Evolutionary conservation across 2,329 filamentous ascomycete genomes (phyloP), one percentile per base, ranked within the genome.

Genomic region (Bipolaris bicolor): DNA sequence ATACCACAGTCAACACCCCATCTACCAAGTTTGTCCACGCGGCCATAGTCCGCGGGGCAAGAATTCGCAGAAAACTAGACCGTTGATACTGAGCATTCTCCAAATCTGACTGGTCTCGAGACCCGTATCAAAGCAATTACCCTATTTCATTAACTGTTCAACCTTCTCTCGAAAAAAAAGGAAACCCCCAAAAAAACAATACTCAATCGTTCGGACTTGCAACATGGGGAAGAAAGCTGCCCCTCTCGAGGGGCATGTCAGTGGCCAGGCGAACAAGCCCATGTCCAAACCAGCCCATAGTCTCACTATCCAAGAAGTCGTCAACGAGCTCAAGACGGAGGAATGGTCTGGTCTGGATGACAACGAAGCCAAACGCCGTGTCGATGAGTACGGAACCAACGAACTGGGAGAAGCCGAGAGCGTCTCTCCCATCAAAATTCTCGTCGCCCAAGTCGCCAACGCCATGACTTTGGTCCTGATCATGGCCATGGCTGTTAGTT

Each of bases 381-480:
- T 87, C 54, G 75, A 82, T 20, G 80, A 83, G 57, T 87, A 88
- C 70, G 88, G 88, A 48, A 80, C 76, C 16, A 92, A 92, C 77
- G 88, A 91, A 70, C 81, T 92, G 18, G 86, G 91, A 43, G 85
- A 90, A 18, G 87, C 83, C 18, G 86, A 84, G 26, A 85, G 84
- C 26, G 87, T 92, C 46, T 84, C 70, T 83, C 87, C 89, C 81
- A 87, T 83, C 67, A 92, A 88, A 66, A 90, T 92, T 40, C 78
- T 92, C 45, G 78, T 89, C 56, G 88, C 88, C 66, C 90, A 92
- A 73, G 76, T 91, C 20, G 85, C 87, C 71, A 92, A 92, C 80
- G 89, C 90, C 56, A 91, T 92, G 90, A 89, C 90, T 63, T 73
- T 90, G 74, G 88, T 88, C 5, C 71, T 82, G n/a, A 77, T 82